A percentile compares a stretch with the other conserved stretches of the same genome.
Conservation (phyloP, 1,284 basidiomycete genomes). For the Melampsora americana region DNA sequence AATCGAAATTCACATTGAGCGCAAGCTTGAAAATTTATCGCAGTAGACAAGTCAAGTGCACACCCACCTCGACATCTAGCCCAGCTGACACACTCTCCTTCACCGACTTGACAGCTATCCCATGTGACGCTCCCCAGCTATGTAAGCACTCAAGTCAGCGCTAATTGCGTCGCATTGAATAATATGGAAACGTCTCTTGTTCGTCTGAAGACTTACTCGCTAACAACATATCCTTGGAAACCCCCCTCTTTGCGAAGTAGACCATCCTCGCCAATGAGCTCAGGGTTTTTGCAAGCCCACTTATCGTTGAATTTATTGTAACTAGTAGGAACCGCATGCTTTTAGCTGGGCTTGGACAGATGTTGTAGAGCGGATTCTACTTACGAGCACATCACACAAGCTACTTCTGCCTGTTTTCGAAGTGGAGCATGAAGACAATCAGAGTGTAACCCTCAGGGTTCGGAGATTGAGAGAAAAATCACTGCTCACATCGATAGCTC, state of each 20-base stretch:
- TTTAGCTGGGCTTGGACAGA: background rate
- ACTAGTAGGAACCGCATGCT: background rate
- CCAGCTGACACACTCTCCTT: constrained; percentile 17
- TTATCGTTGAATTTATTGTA: constrained; percentile 51
- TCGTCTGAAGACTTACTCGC: constrained; percentile 46
- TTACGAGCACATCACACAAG: constrained; percentile 33
- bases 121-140: constrained; percentile 25
- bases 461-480: background rate
- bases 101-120: background rate
- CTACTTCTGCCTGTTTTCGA: constrained; percentile 11
- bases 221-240: constrained; percentile 52
- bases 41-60: no score
- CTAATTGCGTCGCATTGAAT: no score
- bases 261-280: constrained; percentile 48
- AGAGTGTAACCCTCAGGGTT: background rate
- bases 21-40: background rate
- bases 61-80: constrained; percentile 20
- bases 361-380: background rate
- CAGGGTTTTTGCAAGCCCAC: constrained; percentile 50
- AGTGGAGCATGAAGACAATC: background rate
- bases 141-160: background rate
- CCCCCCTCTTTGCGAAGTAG: constrained; percentile 51
- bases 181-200: background rate
- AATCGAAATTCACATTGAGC: background rate
- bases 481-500: constrained; percentile 6